These are phyloP conservation scores for Pyracantha coccinea DNA, from an alignment of 331 rosid species.

Conservation along the genomic window DNA sequence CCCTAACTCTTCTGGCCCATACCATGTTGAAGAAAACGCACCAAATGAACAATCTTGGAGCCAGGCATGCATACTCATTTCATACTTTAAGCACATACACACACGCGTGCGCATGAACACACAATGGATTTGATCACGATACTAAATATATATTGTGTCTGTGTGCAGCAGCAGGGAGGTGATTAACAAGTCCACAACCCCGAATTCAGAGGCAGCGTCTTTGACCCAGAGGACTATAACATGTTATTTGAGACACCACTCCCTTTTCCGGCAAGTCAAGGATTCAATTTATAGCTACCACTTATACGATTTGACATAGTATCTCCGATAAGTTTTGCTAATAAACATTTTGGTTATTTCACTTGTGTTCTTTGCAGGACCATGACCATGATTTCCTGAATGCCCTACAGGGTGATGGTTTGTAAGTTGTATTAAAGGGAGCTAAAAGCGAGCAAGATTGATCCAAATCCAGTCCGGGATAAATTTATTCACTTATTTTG, in stretches of 20 bases:
- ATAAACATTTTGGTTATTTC: not conserved
- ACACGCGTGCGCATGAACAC: not conserved
- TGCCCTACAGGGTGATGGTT: not conserved
- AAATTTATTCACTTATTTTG: not conserved
- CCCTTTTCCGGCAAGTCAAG: slow-evolving; percentile 1
- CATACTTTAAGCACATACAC: not conserved
- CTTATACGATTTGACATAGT: not conserved
- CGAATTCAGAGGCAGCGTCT: not conserved
- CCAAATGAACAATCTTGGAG: not conserved
- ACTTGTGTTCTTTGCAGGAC: not conserved
- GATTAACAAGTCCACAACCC: not conserved
- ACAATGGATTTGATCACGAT: not conserved
- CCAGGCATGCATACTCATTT: not conserved
- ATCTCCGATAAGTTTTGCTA: not conserved
- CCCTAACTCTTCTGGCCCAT: not conserved
- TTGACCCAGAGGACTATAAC: not conserved
- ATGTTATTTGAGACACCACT: not conserved
- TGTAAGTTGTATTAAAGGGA: not conserved
- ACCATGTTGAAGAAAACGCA: not conserved
- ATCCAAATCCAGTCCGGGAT: not conserved
- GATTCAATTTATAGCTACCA: not conserved
- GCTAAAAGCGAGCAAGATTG: not conserved
- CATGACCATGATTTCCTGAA: slow-evolving; percentile 16
- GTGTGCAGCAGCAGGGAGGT: not conserved
- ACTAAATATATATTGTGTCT: not conserved